Evolutionary conservation across 176 grass and related monocot species (phyloP).

Genomic region (Echinochloa phyllopogon): DNA sequence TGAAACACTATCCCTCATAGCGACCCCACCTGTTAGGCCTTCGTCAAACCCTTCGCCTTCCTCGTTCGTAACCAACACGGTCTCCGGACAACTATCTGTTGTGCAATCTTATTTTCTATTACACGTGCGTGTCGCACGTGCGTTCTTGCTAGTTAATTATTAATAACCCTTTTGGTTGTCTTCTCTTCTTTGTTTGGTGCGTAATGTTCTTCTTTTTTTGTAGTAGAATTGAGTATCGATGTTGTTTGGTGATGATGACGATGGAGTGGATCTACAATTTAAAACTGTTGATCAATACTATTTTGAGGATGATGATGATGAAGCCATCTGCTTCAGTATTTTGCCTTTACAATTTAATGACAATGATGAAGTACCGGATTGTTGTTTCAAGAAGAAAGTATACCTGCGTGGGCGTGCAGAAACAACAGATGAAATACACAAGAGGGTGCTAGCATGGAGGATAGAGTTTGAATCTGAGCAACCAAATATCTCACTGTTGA

Average conservation of each 20-base stretch:
- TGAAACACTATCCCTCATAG: no score
- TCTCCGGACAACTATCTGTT: no score
- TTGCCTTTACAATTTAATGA: slow-evolving; percentile 35
- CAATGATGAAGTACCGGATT: not conserved
- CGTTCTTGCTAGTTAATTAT: no score
- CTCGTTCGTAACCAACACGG: no score
- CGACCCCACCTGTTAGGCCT: no score
- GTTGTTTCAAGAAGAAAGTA: not conserved
- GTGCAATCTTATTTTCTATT: no score
- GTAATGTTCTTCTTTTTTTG: no score
- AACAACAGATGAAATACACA: slow-evolving; percentile 18
- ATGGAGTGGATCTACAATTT: not conserved
- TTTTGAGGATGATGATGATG: slow-evolving; percentile 27
- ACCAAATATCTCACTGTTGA: slow-evolving; percentile 49
- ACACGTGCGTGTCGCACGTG: no score
- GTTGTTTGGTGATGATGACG: slow-evolving; percentile 41
- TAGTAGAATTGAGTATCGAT: not conserved
- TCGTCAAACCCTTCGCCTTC: no score
- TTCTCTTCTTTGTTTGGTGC: not conserved
- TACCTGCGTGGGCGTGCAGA: slow-evolving; percentile 38
- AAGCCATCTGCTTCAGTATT: slow-evolving; percentile 48
- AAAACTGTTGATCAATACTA: slow-evolving; percentile 37
- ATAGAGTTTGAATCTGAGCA: slow-evolving; percentile 37
- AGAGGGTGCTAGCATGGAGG: slow-evolving; percentile 54
- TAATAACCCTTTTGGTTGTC: not conserved